Evolutionary conservation across 2,329 filamentous ascomycete genomes (phyloP).

Genomic region (Teratosphaeria zuluensis): DNA sequence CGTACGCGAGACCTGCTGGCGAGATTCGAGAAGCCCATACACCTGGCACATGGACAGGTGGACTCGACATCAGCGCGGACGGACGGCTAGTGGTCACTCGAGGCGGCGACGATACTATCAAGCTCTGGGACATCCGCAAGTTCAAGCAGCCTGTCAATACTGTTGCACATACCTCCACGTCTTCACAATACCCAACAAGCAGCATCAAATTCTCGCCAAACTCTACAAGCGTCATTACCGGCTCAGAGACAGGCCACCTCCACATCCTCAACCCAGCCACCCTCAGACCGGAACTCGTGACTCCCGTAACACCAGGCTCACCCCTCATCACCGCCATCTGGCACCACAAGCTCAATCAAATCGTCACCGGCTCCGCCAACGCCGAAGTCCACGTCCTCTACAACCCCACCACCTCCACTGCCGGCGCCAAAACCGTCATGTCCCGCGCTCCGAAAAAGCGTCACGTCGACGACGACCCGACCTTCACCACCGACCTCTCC

Average conservation of each 20-base stretch:
- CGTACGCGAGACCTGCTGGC: constrained; percentile 68
- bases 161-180: constrained; percentile 69
- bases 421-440: constrained; percentile 81
- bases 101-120: constrained; percentile 85
- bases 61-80: constrained; percentile 81
- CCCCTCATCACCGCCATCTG: constrained; percentile 78
- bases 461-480: constrained; percentile 88
- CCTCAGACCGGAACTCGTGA: constrained; percentile 71
- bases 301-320: constrained; percentile 76
- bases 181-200: constrained; percentile 69
- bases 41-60: constrained; percentile 80
- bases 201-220: constrained; percentile 87
- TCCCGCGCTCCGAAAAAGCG: constrained; percentile 87
- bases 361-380: constrained; percentile 87
- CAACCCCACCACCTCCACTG: constrained; percentile 70
- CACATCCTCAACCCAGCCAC: constrained; percentile 93
- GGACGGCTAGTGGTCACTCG: constrained; percentile 83
- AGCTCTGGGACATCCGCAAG: constrained; percentile 93
- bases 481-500: constrained; percentile 73
- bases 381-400: constrained; percentile 84
- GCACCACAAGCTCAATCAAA: constrained; percentile 94
- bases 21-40: constrained; percentile 79
- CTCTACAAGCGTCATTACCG: constrained; percentile 75
- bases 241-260: constrained; percentile 74
- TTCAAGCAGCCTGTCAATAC: constrained; percentile 84